These are phyloP conservation scores for Gremmenia infestans DNA, from an alignment of 2,329 filamentous ascomycete species.

Conservation along the genomic window DNA sequence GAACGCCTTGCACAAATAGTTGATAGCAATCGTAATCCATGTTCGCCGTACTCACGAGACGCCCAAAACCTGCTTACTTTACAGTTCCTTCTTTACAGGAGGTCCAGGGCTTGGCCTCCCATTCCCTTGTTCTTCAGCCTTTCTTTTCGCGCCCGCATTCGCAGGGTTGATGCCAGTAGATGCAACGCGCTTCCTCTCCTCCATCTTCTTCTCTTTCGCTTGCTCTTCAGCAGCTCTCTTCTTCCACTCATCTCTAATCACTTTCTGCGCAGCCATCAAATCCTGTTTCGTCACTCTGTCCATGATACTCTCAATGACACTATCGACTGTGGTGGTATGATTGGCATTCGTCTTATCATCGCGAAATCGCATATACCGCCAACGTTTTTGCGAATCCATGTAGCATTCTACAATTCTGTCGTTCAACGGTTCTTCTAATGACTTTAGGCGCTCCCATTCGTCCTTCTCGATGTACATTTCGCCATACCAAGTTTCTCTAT, in stretches of 20 bases:
- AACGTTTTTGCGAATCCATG: conserved; percentile 67
- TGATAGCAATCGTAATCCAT: neutral
- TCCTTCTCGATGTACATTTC: conserved; percentile 63
- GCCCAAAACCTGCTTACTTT: neutral
- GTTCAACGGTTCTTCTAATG: conserved; percentile 68
- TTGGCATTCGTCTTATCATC: conserved; percentile 93
- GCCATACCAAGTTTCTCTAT: conserved; percentile 49
- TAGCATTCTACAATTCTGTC: conserved; percentile 88
- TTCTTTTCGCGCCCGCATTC: conserved; percentile 20
- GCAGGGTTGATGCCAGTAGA: conserved; percentile 7
- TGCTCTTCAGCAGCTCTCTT: conserved; percentile 20
- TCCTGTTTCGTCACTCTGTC: conserved; percentile 82
- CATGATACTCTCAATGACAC: conserved; percentile 83
- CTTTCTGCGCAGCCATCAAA: conserved; percentile 61
- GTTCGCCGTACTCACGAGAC: neutral
- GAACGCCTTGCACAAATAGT: no score
- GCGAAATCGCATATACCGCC: conserved; percentile 84
- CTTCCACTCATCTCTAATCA: conserved; percentile 81
- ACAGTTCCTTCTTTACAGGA: conserved; percentile 7
- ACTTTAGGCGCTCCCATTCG: conserved; percentile 83
- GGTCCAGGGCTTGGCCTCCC: conserved; percentile 26
- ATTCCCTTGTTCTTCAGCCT: conserved; percentile 25
- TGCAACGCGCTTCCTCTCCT: conserved; percentile 13
- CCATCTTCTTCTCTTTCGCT: conserved; percentile 16
- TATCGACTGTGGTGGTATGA: conserved; percentile 76